A percentile compares a stretch with the other conserved stretches of the same genome.
Conservation (phyloP, 2,329 filamentous ascomycete genomes). For the Cercospora citrullina region DNA sequence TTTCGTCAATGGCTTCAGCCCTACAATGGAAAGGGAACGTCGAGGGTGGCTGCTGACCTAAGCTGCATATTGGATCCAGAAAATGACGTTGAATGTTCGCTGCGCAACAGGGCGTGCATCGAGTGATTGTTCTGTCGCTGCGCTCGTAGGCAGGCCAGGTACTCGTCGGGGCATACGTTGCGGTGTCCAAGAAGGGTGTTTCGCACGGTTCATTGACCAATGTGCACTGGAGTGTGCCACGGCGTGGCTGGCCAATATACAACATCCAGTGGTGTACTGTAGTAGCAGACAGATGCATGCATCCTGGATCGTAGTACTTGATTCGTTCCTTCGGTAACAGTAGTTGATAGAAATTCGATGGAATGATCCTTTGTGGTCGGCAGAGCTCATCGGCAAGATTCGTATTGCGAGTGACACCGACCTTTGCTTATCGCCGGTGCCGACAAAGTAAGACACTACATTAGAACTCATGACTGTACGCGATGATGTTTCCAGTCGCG, state of each 20-base stretch:
- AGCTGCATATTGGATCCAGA: not conserved
- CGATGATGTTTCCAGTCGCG: not conserved
- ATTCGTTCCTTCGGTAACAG: too few relatives aligned
- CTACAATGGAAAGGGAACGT: not conserved
- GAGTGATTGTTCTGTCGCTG: not conserved
- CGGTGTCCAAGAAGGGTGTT: not conserved
- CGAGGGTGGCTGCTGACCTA: not conserved
- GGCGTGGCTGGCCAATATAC: not conserved
- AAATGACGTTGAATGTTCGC: not conserved
- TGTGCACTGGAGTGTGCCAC: not conserved
- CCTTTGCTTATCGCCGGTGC: not conserved
- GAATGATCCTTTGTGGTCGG: not conserved
- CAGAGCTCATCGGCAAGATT: not conserved
- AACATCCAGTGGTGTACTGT: not conserved
- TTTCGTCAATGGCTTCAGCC: slow-evolving; percentile 6
- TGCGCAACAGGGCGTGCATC: not conserved
- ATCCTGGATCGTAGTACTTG: not conserved
- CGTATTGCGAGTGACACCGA: not conserved
- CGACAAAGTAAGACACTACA: not conserved
- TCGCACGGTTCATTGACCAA: not conserved
- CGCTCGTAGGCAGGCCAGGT: not conserved
- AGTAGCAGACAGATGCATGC: not conserved
- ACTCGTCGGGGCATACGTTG: not conserved
- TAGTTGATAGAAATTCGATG: not conserved
- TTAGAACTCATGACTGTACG: not conserved